Conservation (phyloP, 2,329 filamentous ascomycete genomes). For the Fusarium piperis region DNA sequence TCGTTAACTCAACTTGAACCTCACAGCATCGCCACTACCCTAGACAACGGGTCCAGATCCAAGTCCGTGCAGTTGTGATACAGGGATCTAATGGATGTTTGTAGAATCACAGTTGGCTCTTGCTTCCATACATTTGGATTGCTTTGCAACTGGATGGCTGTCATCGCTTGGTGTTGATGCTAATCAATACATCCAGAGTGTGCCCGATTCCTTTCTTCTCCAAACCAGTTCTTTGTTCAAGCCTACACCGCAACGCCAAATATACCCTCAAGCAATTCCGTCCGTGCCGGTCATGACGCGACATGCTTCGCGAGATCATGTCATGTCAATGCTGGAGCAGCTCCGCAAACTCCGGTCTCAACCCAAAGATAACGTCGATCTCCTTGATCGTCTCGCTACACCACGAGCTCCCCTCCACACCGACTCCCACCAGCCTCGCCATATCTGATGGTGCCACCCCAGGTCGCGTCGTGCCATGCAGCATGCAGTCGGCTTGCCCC, state of each 20-base stretch:
- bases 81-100: not conserved
- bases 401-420: slow-evolving; percentile 41
- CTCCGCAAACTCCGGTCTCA: slow-evolving; percentile 24
- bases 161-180: not conserved
- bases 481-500: slow-evolving; percentile 42
- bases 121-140: not conserved
- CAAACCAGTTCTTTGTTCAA: not conserved
- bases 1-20: not conserved
- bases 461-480: slow-evolving; percentile 36
- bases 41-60: not conserved
- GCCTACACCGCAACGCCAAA: slow-evolving; percentile 3
- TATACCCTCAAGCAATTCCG: not conserved
- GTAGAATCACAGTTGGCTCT: not conserved
- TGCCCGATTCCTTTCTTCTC: not conserved
- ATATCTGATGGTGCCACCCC: slow-evolving; percentile 27
- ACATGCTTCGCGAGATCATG: not conserved
- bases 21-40: not conserved
- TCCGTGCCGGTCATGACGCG: not conserved
- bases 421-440: slow-evolving; percentile 39
- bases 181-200: not conserved
- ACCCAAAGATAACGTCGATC: slow-evolving; percentile 36
- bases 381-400: slow-evolving; percentile 42
- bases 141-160: not conserved
- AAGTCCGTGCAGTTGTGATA: not conserved
- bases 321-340: slow-evolving; percentile 12